Evolutionary conservation across 345 rosid genomes (phyloP).

Genomic region (Murraya koenigii): DNA sequence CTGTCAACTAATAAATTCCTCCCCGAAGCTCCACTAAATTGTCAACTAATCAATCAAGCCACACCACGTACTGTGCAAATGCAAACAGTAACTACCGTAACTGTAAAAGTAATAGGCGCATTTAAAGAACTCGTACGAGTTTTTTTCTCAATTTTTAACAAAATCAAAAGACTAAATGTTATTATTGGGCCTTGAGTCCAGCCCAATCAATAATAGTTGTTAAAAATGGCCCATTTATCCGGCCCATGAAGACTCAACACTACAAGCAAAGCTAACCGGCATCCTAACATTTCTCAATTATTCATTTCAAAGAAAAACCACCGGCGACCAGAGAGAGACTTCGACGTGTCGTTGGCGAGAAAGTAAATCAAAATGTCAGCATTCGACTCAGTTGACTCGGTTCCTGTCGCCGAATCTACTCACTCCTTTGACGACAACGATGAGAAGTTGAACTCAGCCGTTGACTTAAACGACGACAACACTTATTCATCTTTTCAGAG

Average conservation of each 20-base stretch:
- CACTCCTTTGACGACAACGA: conserved; percentile 34
- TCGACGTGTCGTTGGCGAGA: neutral
- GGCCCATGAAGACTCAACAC: neutral
- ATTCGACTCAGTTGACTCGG: conserved; percentile 40
- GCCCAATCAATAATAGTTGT: neutral
- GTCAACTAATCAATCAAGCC: neutral
- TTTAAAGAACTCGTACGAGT: neutral
- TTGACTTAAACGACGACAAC: conserved; percentile 10
- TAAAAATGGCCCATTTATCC: neutral
- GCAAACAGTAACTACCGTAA: neutral
- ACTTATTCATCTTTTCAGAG: conserved; percentile 18
- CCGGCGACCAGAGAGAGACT: neutral
- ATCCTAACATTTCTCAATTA: neutral
- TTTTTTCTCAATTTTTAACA: too few species aligned
- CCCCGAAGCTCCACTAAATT: too few species aligned
- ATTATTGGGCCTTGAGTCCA: neutral
- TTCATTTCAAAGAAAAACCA: neutral
- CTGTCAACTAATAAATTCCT: too few species aligned
- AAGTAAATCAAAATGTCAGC: conserved; percentile 36
- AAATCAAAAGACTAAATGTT: too few species aligned
- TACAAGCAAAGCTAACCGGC: neutral
- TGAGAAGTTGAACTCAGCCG: conserved; percentile 17
- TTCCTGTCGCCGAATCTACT: conserved; percentile 21
- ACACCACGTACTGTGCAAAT: neutral
- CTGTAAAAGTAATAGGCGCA: too few species aligned